Base-by-base conservation (phyloP, 352 stramenopile genomes). In the Pythium chondricola region DNA sequence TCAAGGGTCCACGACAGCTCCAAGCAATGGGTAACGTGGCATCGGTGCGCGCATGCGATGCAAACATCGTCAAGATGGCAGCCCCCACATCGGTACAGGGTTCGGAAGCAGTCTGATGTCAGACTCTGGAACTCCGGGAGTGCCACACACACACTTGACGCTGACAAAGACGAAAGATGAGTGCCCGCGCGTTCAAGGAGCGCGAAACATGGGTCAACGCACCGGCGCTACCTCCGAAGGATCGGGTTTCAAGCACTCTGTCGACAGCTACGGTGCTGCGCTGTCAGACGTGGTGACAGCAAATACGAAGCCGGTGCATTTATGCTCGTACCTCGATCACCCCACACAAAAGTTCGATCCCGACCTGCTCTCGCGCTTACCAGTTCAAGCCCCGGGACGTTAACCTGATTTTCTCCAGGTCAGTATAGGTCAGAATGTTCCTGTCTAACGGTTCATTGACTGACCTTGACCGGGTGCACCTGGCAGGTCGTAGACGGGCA, bases 261-360 rank as follows among this genome's bases (percentile, higher is more conserved):
- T 55, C 45, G 18, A 56, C 42, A 9, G 46, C 56, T 69, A 42
- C 24, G n/a, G n/a, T n/a, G n/a, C n/a, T n/a, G n/a, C n/a, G n/a
- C n/a, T n/a, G n/a, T n/a, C n/a, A n/a, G n/a, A n/a, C n/a, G n/a
- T n/a, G n/a, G n/a, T n/a, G n/a, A n/a, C 25, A 54, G 38, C 5
- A 36, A 22, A 31, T 21, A 48, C n/a, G 27, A 40, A 21, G 22
- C 30, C 10, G n/a, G n/a, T n/a, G n/a, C n/a, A n/a, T n/a, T n/a
- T n/a, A n/a, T 18, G 17, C n/a, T 50, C 48, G 0, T 44, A 88
- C 75, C 74, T 76, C 74, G 62, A 57, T 91, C 79, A 2, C 79
- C 79, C 77, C 81, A 89, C 2, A 84, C 74, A 61, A 88, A 92
- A 0, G 78, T 90, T 30, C 75, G 69, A 8, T 67, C 77, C 51